Conservation (phyloP, 192 early-diverging fungal species). For the Glomus cerebriforme region DNA sequence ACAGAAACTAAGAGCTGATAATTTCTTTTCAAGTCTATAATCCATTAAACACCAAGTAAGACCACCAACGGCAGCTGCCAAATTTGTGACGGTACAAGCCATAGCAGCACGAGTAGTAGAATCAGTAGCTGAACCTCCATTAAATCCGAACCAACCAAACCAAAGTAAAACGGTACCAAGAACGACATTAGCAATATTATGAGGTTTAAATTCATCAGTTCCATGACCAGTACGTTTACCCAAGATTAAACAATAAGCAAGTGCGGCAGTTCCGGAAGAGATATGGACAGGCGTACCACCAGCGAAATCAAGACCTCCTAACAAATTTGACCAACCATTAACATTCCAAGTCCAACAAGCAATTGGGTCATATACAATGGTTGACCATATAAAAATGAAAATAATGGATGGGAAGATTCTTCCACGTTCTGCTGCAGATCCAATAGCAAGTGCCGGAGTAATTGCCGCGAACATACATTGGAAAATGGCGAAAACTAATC, state of each 20-base stretch:
- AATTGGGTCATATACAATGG: conserved; percentile 89
- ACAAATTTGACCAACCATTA: conserved; percentile 86
- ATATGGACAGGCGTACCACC: conserved; percentile 98
- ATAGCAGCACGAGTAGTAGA: conserved; percentile 86
- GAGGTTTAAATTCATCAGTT: conserved; percentile 72
- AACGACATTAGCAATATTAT: conserved; percentile 91
- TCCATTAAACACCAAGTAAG: conserved; percentile 84
- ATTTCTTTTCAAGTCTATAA: conserved; percentile 75
- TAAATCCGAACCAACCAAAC: conserved; percentile 98
- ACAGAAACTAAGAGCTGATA: conserved; percentile 91
- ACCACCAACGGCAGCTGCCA: conserved; percentile 79
- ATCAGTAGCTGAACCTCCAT: conserved; percentile 83
- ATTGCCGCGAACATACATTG: conserved; percentile 94
- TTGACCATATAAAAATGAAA: conserved; percentile 93
- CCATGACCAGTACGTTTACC: conserved; percentile 82
- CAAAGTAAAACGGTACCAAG: conserved; percentile 88
- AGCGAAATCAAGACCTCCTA: conserved; percentile 94
- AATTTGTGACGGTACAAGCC: conserved; percentile 83
- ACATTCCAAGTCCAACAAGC: conserved; percentile 94
- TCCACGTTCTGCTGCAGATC: conserved; percentile 88
- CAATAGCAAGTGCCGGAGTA: conserved; percentile 89
- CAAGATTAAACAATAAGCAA: conserved; percentile 83
- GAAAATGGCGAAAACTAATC: conserved; percentile 69
- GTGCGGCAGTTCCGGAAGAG: conserved; percentile 81
- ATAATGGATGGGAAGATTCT: conserved; percentile 85